Evolutionary conservation across 2,329 filamentous ascomycete species (phyloP).

Genomic region (Exophiala dermatitidis): DNA sequence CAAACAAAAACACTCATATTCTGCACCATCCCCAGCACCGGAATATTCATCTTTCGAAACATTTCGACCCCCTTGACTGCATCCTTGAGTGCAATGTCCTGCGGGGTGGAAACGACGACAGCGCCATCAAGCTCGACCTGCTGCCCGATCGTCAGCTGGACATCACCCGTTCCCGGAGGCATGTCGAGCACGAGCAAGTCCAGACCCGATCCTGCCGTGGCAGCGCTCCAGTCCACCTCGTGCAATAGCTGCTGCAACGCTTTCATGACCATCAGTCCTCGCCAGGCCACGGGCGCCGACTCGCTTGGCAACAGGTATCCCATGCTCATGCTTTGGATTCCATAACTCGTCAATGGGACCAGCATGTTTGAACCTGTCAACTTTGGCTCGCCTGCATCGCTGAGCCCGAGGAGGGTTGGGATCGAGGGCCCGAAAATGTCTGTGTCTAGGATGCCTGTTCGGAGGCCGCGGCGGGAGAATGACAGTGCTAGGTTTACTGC

Average conservation of each 20-base stretch:
- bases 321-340: constrained; percentile 98
- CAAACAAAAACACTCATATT: constrained; percentile 86
- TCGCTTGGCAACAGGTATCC: constrained; percentile 72
- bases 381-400: constrained; percentile 30
- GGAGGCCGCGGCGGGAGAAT: constrained; percentile 72
- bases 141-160: constrained; percentile 93
- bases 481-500: constrained; percentile 80
- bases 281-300: constrained; percentile 81
- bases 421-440: constrained; percentile 97
- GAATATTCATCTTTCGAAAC: constrained; percentile 77
- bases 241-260: constrained; percentile 91
- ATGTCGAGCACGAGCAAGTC: constrained; percentile 86
- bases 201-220: constrained; percentile 37
- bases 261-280: constrained; percentile 96
- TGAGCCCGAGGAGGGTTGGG: constrained; percentile 77
- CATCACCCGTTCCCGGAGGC: constrained; percentile 90
- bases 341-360: constrained; percentile 84
- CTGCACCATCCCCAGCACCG: constrained; percentile 75
- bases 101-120: constrained; percentile 85
- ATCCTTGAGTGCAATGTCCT: constrained; percentile 86
- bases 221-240: constrained; percentile 68
- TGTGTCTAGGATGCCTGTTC: constrained; percentile 82
- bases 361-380: constrained; percentile 56
- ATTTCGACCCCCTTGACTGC: constrained; percentile 87
- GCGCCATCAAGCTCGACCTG: constrained; percentile 79